Percentiles rank a stretch among this genome's conserved stretches.
Evolutionary conservation across 345 rosid genomes (phyloP).

Genomic region (Linum lewisii): DNA sequence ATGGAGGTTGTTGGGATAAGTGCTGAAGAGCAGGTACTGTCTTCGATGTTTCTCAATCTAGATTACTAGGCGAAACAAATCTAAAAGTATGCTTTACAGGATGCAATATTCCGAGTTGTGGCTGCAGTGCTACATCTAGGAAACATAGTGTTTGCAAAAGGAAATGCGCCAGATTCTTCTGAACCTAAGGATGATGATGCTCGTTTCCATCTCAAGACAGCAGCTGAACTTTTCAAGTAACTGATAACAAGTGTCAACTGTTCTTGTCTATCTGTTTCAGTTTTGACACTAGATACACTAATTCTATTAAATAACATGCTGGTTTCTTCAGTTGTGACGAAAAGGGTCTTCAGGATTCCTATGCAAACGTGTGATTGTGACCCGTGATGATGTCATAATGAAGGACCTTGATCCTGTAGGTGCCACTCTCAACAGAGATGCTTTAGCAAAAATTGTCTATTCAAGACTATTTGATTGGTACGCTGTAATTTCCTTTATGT

Average conservation of each 20-base stretch:
- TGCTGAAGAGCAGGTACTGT: constrained; percentile 49
- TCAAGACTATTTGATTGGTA: constrained; percentile 73
- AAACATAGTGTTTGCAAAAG: constrained; percentile 56
- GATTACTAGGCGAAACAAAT: constrained; percentile 5
- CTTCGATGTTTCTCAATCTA: not conserved
- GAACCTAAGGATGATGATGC: constrained; percentile 63
- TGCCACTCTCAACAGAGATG: constrained; percentile 51
- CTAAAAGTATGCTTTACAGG: constrained; percentile 27
- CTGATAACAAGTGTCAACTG: not conserved
- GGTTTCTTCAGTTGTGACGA: constrained; percentile 46
- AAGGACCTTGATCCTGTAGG: constrained; percentile 60
- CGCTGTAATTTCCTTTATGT: constrained; percentile 4
- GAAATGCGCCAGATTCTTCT: constrained; percentile 61
- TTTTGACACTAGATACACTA: not conserved
- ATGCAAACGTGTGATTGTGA: constrained; percentile 70
- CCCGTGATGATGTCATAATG: constrained; percentile 66
- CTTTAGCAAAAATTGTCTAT: constrained; percentile 62
- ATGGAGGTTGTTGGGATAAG: constrained; percentile 74
- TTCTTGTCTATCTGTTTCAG: not conserved
- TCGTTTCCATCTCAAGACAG: constrained; percentile 44
- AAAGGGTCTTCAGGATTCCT: constrained; percentile 55
- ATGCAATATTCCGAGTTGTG: constrained; percentile 62
- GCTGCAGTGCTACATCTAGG: constrained; percentile 76
- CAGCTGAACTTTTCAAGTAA: constrained; percentile 59
- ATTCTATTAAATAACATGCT: constrained; percentile 5